Evolutionary conservation across 352 stramenopile genomes (phyloP).

Genomic region (Halophytophthora batemanensis): DNA sequence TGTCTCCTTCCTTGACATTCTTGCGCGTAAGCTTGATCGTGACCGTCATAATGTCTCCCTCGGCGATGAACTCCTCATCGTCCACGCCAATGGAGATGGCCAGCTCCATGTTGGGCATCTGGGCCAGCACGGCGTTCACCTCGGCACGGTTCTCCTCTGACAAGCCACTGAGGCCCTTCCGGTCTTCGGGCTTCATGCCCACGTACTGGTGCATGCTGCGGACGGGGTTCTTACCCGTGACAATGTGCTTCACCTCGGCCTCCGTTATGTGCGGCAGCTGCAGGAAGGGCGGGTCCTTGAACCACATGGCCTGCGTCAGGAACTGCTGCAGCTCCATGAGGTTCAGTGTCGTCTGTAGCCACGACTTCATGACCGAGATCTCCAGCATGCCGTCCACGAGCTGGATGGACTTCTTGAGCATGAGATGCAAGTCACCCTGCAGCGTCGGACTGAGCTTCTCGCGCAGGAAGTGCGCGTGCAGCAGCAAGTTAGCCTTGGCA

Average conservation of each 20-base stretch:
- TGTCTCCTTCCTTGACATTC: conserved; percentile 95
- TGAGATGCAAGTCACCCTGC: conserved; percentile 90
- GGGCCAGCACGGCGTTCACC: conserved; percentile 90
- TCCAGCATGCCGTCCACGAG: conserved; percentile 99
- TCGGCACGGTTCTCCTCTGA: conserved; percentile 91
- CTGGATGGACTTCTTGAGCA: conserved; percentile 94
- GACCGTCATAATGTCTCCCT: conserved; percentile 98
- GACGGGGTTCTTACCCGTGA: conserved; percentile 90
- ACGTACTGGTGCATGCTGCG: conserved; percentile 95
- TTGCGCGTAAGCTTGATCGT: conserved; percentile 95
- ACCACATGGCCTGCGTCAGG: conserved; percentile 96
- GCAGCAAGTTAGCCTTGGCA: conserved; percentile 83
- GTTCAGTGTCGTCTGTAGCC: conserved; percentile 93
- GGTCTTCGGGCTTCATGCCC: conserved; percentile 83
- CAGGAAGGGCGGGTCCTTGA: conserved; percentile 90
- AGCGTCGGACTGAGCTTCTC: conserved; percentile 74
- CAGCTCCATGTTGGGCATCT: conserved; percentile 95
- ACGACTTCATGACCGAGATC: conserved; percentile 95
- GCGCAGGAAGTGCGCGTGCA: conserved; percentile 95
- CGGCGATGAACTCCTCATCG: conserved; percentile 94
- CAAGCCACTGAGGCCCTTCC: conserved; percentile 92
- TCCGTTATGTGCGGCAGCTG: conserved; percentile 89
- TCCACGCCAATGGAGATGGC: conserved; percentile 89
- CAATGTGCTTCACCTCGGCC: conserved; percentile 90
- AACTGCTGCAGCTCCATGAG: conserved; percentile 98